Percentiles rank a stretch among this genome's conserved stretches.
Evolutionary conservation across 331 rosid genomes (phyloP).

Genomic region (Telfairia occidentalis): DNA sequence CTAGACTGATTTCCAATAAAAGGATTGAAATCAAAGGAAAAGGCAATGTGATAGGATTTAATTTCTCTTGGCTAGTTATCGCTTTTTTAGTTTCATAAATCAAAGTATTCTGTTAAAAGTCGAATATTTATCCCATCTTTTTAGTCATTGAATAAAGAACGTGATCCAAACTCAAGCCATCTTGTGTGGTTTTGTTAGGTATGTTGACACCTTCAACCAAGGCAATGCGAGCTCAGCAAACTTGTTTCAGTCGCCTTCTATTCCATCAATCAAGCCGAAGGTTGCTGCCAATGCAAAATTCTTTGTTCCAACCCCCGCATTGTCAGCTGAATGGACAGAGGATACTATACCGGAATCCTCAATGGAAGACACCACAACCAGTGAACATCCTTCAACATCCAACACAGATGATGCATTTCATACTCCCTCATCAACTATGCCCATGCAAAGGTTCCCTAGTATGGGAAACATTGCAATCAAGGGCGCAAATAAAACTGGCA

Average conservation of each 20-base stretch:
- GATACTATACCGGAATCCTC: conserved; percentile 48
- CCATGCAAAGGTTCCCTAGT: conserved; percentile 62
- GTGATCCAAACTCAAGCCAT: not conserved
- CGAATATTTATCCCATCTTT: not conserved
- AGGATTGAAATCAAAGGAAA: not conserved
- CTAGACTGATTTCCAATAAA: not conserved
- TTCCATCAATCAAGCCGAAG: conserved; percentile 52
- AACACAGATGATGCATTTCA: conserved; percentile 31
- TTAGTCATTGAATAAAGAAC: not conserved
- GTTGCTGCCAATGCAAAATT: conserved; percentile 59
- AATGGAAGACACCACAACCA: conserved; percentile 25
- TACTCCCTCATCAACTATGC: conserved; percentile 12
- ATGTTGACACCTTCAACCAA: conserved; percentile 92
- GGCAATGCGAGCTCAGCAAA: conserved; percentile 57
- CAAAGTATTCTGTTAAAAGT: not conserved
- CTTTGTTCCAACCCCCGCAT: conserved; percentile 55
- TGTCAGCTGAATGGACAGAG: conserved; percentile 38
- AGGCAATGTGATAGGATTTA: not conserved
- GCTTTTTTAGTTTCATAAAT: not conserved
- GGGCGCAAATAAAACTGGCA: conserved; percentile 18
- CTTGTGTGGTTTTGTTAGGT: conserved; percentile 40
- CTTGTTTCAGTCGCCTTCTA: conserved; percentile 62
- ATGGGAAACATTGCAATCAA: conserved; percentile 37
- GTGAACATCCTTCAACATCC: conserved; percentile 38
- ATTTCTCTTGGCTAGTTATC: not conserved